phyloP scores from a whole-genome alignment of 768 basidiomycete genomes.

The Mycena capillaripes region DNA sequence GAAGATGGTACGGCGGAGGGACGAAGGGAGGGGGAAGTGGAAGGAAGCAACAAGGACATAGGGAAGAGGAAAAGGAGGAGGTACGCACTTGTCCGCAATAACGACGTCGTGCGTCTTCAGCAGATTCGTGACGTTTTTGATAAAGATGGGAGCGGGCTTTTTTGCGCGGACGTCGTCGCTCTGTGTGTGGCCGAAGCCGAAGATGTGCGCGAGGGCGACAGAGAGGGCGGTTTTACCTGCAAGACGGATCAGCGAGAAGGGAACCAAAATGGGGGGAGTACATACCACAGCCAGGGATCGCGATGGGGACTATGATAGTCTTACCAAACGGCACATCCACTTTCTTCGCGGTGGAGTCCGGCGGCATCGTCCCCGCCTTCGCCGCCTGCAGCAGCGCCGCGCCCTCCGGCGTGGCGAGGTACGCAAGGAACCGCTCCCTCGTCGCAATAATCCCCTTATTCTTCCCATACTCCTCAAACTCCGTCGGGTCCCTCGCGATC shows the following conservation, averaged over 20 bases:
- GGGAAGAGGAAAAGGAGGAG: too few relatives aligned
- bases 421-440: conserved; percentile 83
- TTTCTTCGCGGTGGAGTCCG: background rate
- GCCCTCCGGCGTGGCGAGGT: conserved; percentile 68
- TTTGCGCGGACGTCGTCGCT: conserved; percentile 90
- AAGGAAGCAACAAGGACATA: too few relatives aligned
- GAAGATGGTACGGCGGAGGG: too few relatives aligned
- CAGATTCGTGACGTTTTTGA: conserved; percentile 77
- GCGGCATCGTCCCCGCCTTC: conserved; percentile 48
- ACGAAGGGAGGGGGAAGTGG: background rate
- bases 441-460: conserved; percentile 90
- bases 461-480: conserved; percentile 75
- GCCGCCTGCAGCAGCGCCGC: conserved; percentile 47
- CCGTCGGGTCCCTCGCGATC: conserved; percentile 70
- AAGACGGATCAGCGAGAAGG: background rate
- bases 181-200: conserved; percentile 92
- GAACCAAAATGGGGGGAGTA: conserved; percentile 16
- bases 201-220: conserved; percentile 83
- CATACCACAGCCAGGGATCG: conserved; percentile 94
- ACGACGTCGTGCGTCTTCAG: conserved; percentile 81
- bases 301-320: conserved; percentile 89
- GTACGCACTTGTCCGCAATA: conserved; percentile 90
- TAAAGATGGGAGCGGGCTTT: conserved; percentile 77
- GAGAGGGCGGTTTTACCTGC: conserved; percentile 91
- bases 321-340: conserved; percentile 61